Conservation (phyloP, 2,329 filamentous ascomycete species). For the Epichloe amarillans region DNA sequence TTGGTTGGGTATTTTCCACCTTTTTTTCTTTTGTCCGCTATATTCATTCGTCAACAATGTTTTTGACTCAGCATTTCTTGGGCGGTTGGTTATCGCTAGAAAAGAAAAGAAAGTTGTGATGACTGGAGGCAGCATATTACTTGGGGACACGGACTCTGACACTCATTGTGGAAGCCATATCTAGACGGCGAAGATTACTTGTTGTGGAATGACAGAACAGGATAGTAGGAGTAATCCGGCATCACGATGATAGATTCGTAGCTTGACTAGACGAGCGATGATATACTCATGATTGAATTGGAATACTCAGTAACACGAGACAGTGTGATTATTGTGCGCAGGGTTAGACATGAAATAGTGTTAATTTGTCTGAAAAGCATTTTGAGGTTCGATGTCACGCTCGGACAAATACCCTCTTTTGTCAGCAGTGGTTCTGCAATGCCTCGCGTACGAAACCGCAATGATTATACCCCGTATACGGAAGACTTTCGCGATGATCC, state of each 20-base stretch:
- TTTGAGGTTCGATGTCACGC: too few relatives aligned
- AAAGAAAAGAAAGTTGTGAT: slow-evolving; percentile 1
- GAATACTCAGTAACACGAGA: neutral
- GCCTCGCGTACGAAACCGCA: too few relatives aligned
- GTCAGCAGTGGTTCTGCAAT: too few relatives aligned
- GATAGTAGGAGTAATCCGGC: neutral
- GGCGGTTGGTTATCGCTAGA: slow-evolving; percentile 4
- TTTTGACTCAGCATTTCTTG: slow-evolving; percentile 5
- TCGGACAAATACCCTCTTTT: neutral
- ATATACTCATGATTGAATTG: slow-evolving; percentile 1
- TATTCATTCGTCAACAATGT: neutral
- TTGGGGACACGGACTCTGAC: neutral
- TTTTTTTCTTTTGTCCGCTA: neutral
- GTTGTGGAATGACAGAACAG: neutral
- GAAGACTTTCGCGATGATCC: too few relatives aligned
- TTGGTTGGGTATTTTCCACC: neutral
- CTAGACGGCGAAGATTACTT: neutral
- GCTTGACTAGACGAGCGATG: slow-evolving; percentile 12
- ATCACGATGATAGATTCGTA: neutral
- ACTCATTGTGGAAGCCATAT: neutral
- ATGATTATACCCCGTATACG: too few relatives aligned
- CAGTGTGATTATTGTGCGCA: neutral
- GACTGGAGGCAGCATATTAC: neutral
- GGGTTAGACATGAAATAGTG: neutral
- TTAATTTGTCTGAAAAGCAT: neutral